phyloP scores from a whole-genome alignment of 306 rosid species.

The Rubus parviflorus region DNA sequence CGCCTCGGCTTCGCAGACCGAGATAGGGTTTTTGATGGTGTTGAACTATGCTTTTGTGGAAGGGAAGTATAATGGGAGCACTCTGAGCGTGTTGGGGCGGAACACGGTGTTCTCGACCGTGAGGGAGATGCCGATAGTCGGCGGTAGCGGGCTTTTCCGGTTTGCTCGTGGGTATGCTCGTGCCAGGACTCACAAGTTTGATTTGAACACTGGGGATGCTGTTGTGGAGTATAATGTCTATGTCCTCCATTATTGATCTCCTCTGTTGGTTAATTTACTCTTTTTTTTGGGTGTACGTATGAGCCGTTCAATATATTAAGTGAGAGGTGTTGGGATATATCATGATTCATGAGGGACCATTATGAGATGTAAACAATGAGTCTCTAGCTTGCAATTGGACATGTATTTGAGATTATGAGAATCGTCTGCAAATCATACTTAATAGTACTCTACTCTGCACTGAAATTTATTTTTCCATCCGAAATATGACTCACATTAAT shows the following conservation, averaged over 20 bases:
- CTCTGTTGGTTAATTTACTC: background rate
- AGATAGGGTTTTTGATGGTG: constrained; percentile 49
- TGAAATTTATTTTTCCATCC: too few relatives aligned
- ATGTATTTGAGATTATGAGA: too few relatives aligned
- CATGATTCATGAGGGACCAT: too few relatives aligned
- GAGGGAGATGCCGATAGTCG: constrained; percentile 73
- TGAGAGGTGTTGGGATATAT: background rate
- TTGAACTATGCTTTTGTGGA: constrained; percentile 49
- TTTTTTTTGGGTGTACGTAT: too few relatives aligned
- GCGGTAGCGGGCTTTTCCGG: constrained; percentile 66
- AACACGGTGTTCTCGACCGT: constrained; percentile 32
- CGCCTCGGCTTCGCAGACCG: constrained; percentile 55
- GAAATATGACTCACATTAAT: too few relatives aligned
- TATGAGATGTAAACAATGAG: background rate
- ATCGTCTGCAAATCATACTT: too few relatives aligned
- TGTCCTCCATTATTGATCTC: constrained; percentile 52
- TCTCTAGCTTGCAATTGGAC: too few relatives aligned
- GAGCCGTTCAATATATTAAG: too few relatives aligned
- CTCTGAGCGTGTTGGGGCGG: constrained; percentile 59
- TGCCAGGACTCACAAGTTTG: constrained; percentile 29
- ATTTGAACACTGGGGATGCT: constrained; percentile 38
- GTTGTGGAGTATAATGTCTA: constrained; percentile 62
- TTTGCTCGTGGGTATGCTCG: constrained; percentile 70
- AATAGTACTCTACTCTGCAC: too few relatives aligned
- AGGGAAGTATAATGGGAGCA: constrained; percentile 63